Evolutionary conservation across 192 early-diverging fungal species (phyloP).

Genomic region (Coemansia sp.): DNA sequence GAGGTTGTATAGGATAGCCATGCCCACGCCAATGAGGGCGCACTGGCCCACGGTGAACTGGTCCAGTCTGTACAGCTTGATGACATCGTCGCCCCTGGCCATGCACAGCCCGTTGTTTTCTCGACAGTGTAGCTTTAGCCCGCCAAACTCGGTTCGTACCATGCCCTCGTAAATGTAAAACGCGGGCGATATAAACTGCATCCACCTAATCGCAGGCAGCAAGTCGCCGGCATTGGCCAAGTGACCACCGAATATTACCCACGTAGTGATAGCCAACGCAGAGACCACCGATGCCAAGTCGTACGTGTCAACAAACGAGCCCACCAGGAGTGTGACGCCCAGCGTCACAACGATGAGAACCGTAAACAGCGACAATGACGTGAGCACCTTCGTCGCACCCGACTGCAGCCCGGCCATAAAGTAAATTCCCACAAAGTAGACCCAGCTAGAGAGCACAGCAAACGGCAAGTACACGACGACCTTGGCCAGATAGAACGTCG

Average conservation of each 20-base stretch:
- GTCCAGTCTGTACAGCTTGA: slow-evolving; percentile 43
- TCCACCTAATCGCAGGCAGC: slow-evolving; percentile 50
- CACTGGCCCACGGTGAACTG: slow-evolving; percentile 49
- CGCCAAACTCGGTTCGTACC: slow-evolving; percentile 46
- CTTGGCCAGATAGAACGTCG: slow-evolving; percentile 63
- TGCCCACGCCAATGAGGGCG: slow-evolving; percentile 32
- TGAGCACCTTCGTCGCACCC: slow-evolving; percentile 21
- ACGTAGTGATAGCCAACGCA: slow-evolving; percentile 40
- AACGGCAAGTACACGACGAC: slow-evolving; percentile 55
- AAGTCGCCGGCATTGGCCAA: slow-evolving; percentile 50
- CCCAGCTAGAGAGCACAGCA: slow-evolving; percentile 46
- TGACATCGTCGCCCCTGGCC: slow-evolving; percentile 48
- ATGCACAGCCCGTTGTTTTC: slow-evolving; percentile 49
- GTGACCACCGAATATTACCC: slow-evolving; percentile 54
- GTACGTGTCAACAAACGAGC: slow-evolving; percentile 42
- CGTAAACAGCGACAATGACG: slow-evolving; percentile 41
- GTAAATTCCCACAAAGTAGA: slow-evolving; percentile 51
- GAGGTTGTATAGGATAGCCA: slow-evolving; percentile 36
- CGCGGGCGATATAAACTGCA: slow-evolving; percentile 52
- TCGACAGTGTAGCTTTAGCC: slow-evolving; percentile 42
- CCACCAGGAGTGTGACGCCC: slow-evolving; percentile 43
- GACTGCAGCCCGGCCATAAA: slow-evolving; percentile 52
- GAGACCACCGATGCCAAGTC: slow-evolving; percentile 46
- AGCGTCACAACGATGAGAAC: slow-evolving; percentile 45
- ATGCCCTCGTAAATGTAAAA: slow-evolving; percentile 54